Base-by-base conservation (phyloP, 1,284 basidiomycete species). In the Boletus smithii region DNA sequence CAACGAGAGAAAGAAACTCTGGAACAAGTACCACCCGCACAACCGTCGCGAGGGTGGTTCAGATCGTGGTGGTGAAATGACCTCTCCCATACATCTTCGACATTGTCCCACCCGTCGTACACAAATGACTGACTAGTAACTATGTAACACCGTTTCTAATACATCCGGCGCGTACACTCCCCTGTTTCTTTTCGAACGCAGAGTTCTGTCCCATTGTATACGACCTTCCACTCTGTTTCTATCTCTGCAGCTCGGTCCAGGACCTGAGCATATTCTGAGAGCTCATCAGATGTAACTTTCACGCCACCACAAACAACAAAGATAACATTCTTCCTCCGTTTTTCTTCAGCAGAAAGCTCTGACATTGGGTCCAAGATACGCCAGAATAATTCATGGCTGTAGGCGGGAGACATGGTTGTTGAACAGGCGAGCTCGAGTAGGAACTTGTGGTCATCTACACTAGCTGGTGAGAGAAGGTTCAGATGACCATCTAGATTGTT, bases 371-470 rank as follows among this genome's bases (percentile, higher is more conserved):
- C 63, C 42, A 65, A 27, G 40, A 67, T 48, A n/a, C 17, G 53
- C 61, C 53, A 67, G 57, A 88, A 79, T n/a, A 89, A 61, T 1
- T 65, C 61, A 3, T 67, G 71, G 31, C 74, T 76, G 62, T 87
- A 88, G 3, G 79, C 85, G 2, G 82, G 75, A 5, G 76, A 71
- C 14, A 89, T 70, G 2, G 86, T 80, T 3, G 83, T 78, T 2
- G 83, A 73, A 56, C 85, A 88, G 0, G 87, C 81, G 23, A 89
- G 70, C 58, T 90, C 85, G 3, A 85, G 77, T 18, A 88, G 66
- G 49, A 80, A 70, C 62, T 87, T 87, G 58, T 90, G 85, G 50
- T 88, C 83, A 49, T 85, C 87, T 88, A 50, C 24, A 30, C 18
- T 23, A 27, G 7, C 10, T 40, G 36, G 55, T 55, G 37, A 46